Percentiles rank a stretch among this genome's conserved stretches.
These are phyloP conservation scores for Nakazawaea pomicola DNA, from an alignment of 805 yeast species.

Conservation along the genomic window DNA sequence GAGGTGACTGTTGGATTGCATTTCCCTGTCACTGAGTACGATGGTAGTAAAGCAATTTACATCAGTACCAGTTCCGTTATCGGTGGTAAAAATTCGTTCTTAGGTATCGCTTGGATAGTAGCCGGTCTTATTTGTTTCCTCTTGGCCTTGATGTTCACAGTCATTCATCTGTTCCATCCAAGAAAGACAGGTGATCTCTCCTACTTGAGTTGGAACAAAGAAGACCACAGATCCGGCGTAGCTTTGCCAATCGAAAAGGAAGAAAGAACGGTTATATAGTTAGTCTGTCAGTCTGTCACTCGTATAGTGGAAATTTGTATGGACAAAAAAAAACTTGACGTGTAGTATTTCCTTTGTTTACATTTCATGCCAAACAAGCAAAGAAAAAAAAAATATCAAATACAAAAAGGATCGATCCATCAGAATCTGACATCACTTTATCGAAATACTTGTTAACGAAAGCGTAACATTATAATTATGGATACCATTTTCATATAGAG, in stretches of 20 bases:
- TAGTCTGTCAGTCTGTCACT: not conserved
- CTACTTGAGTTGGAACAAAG: conserved; percentile 69
- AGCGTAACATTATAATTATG: too few species aligned
- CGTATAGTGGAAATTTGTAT: not conserved
- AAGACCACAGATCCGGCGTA: conserved; percentile 15
- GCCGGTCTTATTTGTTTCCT: conserved; percentile 68
- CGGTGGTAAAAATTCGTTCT: conserved; percentile 72
- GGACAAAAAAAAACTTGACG: too few species aligned
- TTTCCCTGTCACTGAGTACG: conserved; percentile 68
- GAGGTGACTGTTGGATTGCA: conserved; percentile 65
- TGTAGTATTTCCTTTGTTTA: not conserved
- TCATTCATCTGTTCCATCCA: conserved; percentile 56
- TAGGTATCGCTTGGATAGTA: conserved; percentile 71
- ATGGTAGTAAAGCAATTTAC: conserved; percentile 64
- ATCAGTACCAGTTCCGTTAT: conserved; percentile 65
- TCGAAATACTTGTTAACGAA: too few species aligned
- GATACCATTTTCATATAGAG: not conserved
- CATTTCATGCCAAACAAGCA: too few species aligned
- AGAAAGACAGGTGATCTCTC: conserved; percentile 69
- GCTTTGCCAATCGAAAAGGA: conserved; percentile 6
- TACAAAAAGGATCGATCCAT: too few species aligned
- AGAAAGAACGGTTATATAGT: not conserved
- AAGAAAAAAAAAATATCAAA: too few species aligned
- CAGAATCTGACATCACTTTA: too few species aligned
- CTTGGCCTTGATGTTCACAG: conserved; percentile 46